Conservation (phyloP, 768 basidiomycete genomes). For the Inosperma sp. region DNA sequence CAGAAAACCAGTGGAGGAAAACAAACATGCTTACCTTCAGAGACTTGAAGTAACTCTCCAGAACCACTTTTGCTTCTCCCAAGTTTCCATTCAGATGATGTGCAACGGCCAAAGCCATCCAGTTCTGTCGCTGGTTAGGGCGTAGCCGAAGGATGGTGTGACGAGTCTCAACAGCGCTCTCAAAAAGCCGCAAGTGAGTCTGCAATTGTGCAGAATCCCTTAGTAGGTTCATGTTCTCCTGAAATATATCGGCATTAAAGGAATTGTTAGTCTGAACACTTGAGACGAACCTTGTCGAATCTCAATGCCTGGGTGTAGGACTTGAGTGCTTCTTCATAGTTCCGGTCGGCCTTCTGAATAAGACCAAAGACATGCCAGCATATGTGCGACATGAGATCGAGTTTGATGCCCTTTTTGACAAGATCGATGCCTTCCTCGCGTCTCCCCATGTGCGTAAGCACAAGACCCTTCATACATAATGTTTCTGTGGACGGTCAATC, state of each 20-base stretch:
- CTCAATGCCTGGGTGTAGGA: constrained; percentile 87
- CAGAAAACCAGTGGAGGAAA: not conserved
- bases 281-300: constrained; percentile 73
- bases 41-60: constrained; percentile 66
- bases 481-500: constrained; percentile 58
- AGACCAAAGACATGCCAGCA: constrained; percentile 98
- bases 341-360: constrained; percentile 89
- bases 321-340: constrained; percentile 90
- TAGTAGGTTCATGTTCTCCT: constrained; percentile 94
- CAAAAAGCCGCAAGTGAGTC: constrained; percentile 79
- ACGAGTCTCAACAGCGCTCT: constrained; percentile 75
- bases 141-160: constrained; percentile 74
- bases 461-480: constrained; percentile 92
- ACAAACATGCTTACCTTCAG: constrained; percentile 50
- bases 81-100: constrained; percentile 79
- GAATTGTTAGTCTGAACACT: not conserved
- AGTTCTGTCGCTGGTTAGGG: constrained; percentile 80
- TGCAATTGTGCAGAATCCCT: constrained; percentile 88
- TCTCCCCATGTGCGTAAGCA: constrained; percentile 73
- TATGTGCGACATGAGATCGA: constrained; percentile 86
- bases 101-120: constrained; percentile 86
- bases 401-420: constrained; percentile 76
- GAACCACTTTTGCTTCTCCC: constrained; percentile 60
- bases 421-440: constrained; percentile 79
- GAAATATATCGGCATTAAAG: constrained; percentile 2